A percentile compares a stretch with the other conserved stretches of the same genome.
Evolutionary conservation across 148 eudicot species (phyloP).

Genomic region (Beta vulgaris): DNA sequence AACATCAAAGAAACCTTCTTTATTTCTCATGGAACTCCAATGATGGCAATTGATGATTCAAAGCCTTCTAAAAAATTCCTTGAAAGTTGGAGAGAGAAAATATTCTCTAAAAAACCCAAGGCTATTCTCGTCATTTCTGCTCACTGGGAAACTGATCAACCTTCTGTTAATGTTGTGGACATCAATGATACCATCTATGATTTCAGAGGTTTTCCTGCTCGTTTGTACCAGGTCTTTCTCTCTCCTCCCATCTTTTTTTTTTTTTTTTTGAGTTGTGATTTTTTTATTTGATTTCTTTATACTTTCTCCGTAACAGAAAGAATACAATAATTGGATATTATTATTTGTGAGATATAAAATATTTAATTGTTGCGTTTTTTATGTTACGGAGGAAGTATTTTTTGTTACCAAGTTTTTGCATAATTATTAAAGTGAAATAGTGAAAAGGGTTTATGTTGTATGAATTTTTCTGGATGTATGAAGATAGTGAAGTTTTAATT

Average conservation of each 20-base stretch:
- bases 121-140: constrained; percentile 56
- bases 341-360: too few relatives aligned
- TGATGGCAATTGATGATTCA: constrained; percentile 49
- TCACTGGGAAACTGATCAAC: constrained; percentile 66
- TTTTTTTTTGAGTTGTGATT: background rate
- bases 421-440: too few relatives aligned
- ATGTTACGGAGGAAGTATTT: too few relatives aligned
- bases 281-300: too few relatives aligned
- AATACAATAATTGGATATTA: too few relatives aligned
- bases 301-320: too few relatives aligned
- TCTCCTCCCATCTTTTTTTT: background rate
- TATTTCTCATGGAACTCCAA: constrained; percentile 67
- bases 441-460: too few relatives aligned
- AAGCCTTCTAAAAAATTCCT: constrained; percentile 52
- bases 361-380: too few relatives aligned
- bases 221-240: constrained; percentile 50
- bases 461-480: too few relatives aligned
- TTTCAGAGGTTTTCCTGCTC: constrained; percentile 55
- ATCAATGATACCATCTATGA: constrained; percentile 51
- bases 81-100: constrained; percentile 37
- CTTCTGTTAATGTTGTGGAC: constrained; percentile 47
- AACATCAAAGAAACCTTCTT: constrained; percentile 41
- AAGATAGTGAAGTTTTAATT: too few relatives aligned
- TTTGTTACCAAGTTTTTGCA: too few relatives aligned
- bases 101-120: constrained; percentile 34